phyloP scores from a whole-genome alignment of 129 eudicot species.

The Centrapalus pauciflorus region DNA sequence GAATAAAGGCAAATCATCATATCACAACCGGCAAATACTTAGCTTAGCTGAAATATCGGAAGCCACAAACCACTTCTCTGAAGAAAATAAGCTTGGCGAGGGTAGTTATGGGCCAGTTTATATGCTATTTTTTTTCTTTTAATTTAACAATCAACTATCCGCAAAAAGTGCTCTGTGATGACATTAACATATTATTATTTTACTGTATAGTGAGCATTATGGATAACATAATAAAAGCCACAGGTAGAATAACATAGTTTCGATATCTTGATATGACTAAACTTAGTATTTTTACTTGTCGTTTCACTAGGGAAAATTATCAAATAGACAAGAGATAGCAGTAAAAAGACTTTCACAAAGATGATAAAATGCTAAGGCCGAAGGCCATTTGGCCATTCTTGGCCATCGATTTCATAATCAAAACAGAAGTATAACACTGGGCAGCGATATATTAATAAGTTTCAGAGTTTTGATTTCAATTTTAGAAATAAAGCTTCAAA shows the following conservation, averaged over 20 bases:
- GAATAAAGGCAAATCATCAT: background rate
- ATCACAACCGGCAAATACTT: constrained; percentile 22
- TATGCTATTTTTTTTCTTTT: constrained; percentile 21
- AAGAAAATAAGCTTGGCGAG: constrained; percentile 38
- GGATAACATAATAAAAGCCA: no score
- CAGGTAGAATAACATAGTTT: background rate
- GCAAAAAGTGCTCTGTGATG: background rate
- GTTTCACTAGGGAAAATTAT: constrained; percentile 35
- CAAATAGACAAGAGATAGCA: constrained; percentile 40
- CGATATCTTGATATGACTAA: background rate
- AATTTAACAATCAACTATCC: background rate
- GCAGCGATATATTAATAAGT: no score
- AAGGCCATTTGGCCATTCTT: no score
- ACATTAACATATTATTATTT: no score
- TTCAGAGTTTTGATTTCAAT: no score
- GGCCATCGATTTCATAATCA: no score
- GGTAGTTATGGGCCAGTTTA: constrained; percentile 50
- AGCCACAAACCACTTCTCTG: constrained; percentile 32
- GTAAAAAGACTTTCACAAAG: constrained; percentile 40
- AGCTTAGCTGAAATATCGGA: constrained; percentile 29
- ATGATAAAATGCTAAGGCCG: no score
- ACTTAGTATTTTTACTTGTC: background rate
- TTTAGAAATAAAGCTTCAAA: no score
- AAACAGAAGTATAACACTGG: no score
- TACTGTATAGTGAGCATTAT: no score